Conservation (phyloP, 2,329 filamentous ascomycete genomes). For the Alternaria arborescens region DNA sequence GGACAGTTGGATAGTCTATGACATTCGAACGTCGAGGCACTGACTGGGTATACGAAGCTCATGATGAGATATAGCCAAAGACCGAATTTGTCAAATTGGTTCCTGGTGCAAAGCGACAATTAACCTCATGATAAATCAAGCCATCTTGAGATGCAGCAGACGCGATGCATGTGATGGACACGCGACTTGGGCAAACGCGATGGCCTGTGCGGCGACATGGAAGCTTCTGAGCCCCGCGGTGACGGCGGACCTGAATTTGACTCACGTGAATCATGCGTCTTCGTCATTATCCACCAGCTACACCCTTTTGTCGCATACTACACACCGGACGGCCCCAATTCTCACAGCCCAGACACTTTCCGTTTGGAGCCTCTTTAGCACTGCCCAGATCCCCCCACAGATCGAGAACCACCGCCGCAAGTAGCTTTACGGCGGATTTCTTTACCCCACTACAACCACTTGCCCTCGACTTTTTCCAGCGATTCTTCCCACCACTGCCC, state of each 20-base stretch:
- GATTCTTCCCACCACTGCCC: conserved; percentile 26
- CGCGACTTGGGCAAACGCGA: conserved; percentile 16
- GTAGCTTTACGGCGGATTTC: conserved; percentile 33
- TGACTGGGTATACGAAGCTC: not conserved
- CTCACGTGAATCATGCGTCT: conserved; percentile 43
- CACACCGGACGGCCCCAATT: conserved; percentile 36
- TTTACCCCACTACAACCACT: conserved; percentile 45
- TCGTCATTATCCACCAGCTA: conserved; percentile 25
- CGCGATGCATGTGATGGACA: not conserved
- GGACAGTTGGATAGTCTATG: not conserved
- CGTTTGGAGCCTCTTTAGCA: conserved; percentile 8
- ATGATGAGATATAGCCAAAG: not conserved
- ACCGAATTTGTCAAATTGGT: too few species aligned
- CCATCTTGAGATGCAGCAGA: not conserved
- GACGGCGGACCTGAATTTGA: conserved; percentile 41
- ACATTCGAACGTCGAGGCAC: not conserved
- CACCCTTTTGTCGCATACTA: conserved; percentile 33
- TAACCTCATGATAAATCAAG: too few species aligned
- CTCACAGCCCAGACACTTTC: conserved; percentile 15
- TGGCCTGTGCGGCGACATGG: conserved; percentile 31
- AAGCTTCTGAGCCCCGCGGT: conserved; percentile 32
- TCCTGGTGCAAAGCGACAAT: not conserved
- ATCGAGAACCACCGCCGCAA: conserved; percentile 22
- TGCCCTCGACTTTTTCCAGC: conserved; percentile 43
- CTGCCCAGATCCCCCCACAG: conserved; percentile 14